phyloP scores from a whole-genome alignment of 2,329 filamentous ascomycete genomes.

The Arthrobotrys sphaeroides region DNA sequence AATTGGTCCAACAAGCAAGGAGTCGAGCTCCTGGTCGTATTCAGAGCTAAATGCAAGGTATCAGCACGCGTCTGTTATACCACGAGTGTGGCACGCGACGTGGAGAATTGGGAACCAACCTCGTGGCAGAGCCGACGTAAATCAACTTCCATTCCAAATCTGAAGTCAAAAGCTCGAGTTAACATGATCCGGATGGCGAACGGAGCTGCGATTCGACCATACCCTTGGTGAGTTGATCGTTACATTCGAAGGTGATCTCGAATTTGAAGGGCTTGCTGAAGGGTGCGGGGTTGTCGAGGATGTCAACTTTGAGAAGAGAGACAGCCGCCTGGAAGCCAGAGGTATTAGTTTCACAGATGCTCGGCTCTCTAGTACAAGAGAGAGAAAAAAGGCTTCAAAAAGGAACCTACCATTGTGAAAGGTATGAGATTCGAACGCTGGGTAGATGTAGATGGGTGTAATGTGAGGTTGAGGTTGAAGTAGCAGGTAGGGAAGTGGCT shows the following conservation, averaged over 20 bases:
- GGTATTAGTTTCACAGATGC: constrained; percentile 63
- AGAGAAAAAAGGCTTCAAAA: constrained; percentile 32
- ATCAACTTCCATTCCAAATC: constrained; percentile 99
- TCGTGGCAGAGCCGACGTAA: constrained; percentile 97
- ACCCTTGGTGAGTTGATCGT: constrained; percentile 95
- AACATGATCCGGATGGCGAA: background rate
- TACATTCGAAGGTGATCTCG: constrained; percentile 98
- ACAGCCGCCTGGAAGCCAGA: constrained; percentile 80
- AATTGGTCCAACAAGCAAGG: constrained; percentile 94
- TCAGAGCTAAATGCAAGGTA: constrained; percentile 72
- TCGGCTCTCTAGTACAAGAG: constrained; percentile 33
- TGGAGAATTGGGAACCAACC: constrained; percentile 69
- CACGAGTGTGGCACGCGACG: background rate
- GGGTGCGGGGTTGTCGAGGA: constrained; percentile 94
- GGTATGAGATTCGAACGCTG: constrained; percentile 9
- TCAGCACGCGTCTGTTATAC: constrained; percentile 42
- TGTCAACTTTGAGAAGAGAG: constrained; percentile 91
- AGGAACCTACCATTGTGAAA: constrained; percentile 35
- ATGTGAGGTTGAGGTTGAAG: constrained; percentile 5
- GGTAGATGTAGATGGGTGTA: background rate
- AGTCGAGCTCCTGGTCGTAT: constrained; percentile 98
- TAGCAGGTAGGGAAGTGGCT: background rate
- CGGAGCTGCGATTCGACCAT: background rate
- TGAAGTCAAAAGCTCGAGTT: constrained; percentile 60
- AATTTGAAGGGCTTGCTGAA: constrained; percentile 95